Evolutionary conservation across 495 filamentous ascomycete species (phyloP).

Genomic region (Penicillium lividum): DNA sequence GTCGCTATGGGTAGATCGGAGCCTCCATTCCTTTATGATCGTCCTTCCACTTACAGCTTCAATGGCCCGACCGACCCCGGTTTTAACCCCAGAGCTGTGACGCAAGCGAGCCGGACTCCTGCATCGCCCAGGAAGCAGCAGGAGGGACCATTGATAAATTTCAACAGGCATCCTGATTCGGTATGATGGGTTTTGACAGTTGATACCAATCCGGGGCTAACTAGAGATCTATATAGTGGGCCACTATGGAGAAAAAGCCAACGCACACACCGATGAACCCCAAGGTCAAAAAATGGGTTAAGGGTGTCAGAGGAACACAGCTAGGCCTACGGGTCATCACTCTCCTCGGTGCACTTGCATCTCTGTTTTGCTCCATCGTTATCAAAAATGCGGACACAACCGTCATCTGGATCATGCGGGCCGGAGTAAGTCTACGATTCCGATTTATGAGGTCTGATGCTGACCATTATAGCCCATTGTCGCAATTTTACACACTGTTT

Average conservation of each 20-base stretch:
- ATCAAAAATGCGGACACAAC: slow-evolving; percentile 62
- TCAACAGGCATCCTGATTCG: slow-evolving; percentile 79
- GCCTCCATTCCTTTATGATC: slow-evolving; percentile 78
- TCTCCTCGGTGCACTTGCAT: slow-evolving; percentile 66
- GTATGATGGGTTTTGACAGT: slow-evolving; percentile 45
- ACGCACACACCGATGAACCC: slow-evolving; percentile 66
- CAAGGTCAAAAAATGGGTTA: slow-evolving; percentile 67
- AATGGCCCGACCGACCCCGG: slow-evolving; percentile 51
- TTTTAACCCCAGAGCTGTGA: slow-evolving; percentile 84
- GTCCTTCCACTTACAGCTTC: slow-evolving; percentile 49
- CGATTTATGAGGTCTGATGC: not conserved
- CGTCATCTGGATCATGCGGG: slow-evolving; percentile 72
- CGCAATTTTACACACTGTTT: slow-evolving; percentile 67
- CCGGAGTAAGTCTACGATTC: slow-evolving; percentile 61
- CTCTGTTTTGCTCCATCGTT: slow-evolving; percentile 71
- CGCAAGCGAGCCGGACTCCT: slow-evolving; percentile 66
- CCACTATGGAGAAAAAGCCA: slow-evolving; percentile 53
- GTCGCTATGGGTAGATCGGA: slow-evolving; percentile 57
- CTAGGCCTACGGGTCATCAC: slow-evolving; percentile 63
- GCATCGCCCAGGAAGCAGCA: slow-evolving; percentile 59
- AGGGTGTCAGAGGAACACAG: slow-evolving; percentile 63
- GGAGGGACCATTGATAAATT: slow-evolving; percentile 71
- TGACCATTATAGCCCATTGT: slow-evolving; percentile 61
- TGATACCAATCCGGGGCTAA: slow-evolving; percentile 10
- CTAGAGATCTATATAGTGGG: slow-evolving; percentile 19